Base-by-base conservation (phyloP, 305 asterid genomes). In the Ilex paraguariensis region DNA sequence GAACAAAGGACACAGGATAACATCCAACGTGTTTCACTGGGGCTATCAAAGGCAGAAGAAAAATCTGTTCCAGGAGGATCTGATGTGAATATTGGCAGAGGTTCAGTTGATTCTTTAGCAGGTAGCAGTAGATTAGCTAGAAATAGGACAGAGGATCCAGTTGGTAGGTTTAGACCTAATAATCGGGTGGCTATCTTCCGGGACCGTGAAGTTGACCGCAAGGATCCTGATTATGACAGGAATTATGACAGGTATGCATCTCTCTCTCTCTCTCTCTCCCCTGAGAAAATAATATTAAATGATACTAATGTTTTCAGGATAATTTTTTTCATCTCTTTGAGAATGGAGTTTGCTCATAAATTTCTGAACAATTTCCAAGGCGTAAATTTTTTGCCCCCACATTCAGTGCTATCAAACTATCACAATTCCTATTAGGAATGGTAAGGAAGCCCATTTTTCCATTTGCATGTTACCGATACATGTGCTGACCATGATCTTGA, bases 151-250 rank as follows among this genome's bases (percentile, higher is more conserved):
- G 99, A 94, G 79, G 97, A 88, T 73, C 86, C 94, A 28, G 74
- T 79, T 60, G 89, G 82, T 58, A 82, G 95, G 76, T 70, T 84
- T 44, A 88, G 69, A 74, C 62, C 78, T 66, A 79, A 77, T 70
- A 88, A 69, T 77, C 82, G 84, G 76, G 99, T 94, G 76, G 99
- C 99, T 48, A 87, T 94, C 65, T 82, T 94, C 66, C 86, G 98
- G 66, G 99, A 94, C 70, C 97, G 95, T 69, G 99, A 94, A 59
- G 62, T 81, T 70, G 99, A 94, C 55, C 84, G 97, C 56, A 87
- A 85, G 76, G 99, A 94, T 77, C 99, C 99, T 39, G 99, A 94
- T 75, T 94, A 94, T 67, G 79, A 91, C 77, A 78, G 99, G 83
- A 91, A 70, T 75, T 94, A 94, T 61, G 98, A 91, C 71, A 94